A percentile compares a stretch with the other conserved stretches of the same genome.
Conservation (phyloP, 495 filamentous ascomycete species). For the Xylaria intraflava region DNA sequence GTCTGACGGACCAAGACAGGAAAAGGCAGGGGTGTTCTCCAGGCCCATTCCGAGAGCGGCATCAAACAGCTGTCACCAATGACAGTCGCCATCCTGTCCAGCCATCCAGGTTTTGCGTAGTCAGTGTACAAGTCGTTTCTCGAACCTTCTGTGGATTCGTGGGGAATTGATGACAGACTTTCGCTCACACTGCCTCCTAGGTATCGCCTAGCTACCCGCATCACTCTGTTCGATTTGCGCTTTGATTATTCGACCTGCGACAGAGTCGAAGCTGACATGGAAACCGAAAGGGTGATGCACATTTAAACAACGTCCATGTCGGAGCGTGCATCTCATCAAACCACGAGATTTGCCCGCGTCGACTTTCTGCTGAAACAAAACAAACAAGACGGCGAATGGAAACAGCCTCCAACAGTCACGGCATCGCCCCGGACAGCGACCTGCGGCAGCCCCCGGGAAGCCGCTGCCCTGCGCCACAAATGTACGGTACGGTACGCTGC, state of each 20-base stretch:
- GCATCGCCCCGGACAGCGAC: neutral
- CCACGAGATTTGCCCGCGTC: neutral
- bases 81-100: neutral
- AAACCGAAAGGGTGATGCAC: no score
- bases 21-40: neutral
- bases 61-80: conserved; percentile 18
- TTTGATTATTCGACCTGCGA: no score
- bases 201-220: no score
- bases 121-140: conserved; percentile 26
- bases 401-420: neutral
- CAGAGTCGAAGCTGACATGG: no score
- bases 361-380: neutral
- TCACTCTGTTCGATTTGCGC: no score
- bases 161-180: neutral
- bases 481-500: neutral
- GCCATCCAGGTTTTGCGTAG: conserved; percentile 14
- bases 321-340: neutral
- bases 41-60: conserved; percentile 24
- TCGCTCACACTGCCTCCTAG: no score
- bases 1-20: neutral
- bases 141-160: conserved; percentile 40
- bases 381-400: neutral
- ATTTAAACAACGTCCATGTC: neutral
- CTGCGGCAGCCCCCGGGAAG: neutral
- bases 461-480: neutral